These are phyloP conservation scores for Pyrus pyrifolia DNA, from an alignment of 306 rosid species.

Conservation along the genomic window DNA sequence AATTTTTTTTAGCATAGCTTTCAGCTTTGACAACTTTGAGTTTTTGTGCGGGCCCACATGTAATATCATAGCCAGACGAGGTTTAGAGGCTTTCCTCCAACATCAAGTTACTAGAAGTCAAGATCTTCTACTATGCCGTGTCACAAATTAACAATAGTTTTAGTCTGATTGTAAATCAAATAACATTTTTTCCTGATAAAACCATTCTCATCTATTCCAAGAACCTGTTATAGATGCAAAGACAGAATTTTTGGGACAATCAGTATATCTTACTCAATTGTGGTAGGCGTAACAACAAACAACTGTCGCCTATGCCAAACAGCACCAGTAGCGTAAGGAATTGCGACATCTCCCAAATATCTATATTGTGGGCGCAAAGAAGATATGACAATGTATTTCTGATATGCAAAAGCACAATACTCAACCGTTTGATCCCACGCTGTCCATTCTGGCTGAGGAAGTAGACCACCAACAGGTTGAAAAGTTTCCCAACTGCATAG, in stretches of 20 bases:
- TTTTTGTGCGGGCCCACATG: not conserved
- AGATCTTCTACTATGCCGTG: not conserved
- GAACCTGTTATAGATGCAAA: not conserved
- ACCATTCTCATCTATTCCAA: not conserved
- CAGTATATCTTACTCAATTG: conserved; percentile 69
- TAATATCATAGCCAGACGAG: not conserved
- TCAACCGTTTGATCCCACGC: conserved; percentile 98
- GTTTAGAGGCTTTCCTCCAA: not conserved
- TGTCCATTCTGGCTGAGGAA: conserved; percentile 99
- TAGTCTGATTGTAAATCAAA: not conserved
- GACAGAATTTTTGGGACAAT: conserved; percentile 4
- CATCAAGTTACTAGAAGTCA: not conserved
- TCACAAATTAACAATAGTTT: not conserved
- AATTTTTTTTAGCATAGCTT: not conserved
- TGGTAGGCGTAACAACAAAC: conserved; percentile 93
- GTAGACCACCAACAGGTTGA: conserved; percentile 91
- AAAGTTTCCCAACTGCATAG: conserved; percentile 93
- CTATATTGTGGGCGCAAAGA: conserved; percentile 95
- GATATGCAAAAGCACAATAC: conserved; percentile 96
- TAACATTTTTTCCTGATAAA: not conserved
- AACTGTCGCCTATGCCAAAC: conserved; percentile 97
- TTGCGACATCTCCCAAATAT: conserved; percentile 96
- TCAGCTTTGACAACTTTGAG: not conserved
- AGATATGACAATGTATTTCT: conserved; percentile 82
- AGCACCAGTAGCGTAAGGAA: conserved; percentile 84